A percentile compares a stretch with the other conserved stretches of the same genome.
These are phyloP conservation scores for Chlamydomonas reinhardtii DNA, from an alignment of 163 green algal genomes.

Conservation along the genomic window DNA sequence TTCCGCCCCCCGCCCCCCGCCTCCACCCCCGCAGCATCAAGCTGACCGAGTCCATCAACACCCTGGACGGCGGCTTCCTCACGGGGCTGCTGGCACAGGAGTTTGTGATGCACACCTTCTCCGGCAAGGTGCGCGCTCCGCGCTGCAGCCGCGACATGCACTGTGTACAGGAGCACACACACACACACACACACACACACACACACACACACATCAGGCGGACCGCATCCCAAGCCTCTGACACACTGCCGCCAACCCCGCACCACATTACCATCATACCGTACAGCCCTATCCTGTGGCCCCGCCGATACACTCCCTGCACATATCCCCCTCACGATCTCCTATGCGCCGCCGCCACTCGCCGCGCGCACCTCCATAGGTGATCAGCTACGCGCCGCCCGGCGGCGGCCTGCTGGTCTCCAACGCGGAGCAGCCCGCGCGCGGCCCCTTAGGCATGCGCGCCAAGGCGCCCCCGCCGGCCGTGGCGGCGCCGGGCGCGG, in stretches of 20 bases:
- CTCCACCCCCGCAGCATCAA: constrained; percentile 3
- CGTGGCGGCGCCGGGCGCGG: constrained; percentile 19
- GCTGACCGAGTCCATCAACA: constrained; percentile 73
- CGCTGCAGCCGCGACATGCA: too few species aligned
- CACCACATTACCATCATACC: too few species aligned
- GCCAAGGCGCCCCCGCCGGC: not conserved
- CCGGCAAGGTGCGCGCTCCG: constrained; percentile 66
- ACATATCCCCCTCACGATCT: too few species aligned
- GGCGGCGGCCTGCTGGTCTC: constrained; percentile 52
- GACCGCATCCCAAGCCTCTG: too few species aligned
- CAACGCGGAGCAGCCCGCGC: not conserved
- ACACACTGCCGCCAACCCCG: too few species aligned
- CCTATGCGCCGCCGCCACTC: too few species aligned
- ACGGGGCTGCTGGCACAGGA: constrained; percentile 67
- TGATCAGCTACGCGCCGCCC: constrained; percentile 58
- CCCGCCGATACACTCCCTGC: too few species aligned
- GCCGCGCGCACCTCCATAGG: too few species aligned
- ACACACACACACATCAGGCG: too few species aligned
- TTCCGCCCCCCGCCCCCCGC: not conserved
- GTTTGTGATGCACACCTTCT: constrained; percentile 80
- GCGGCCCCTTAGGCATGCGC: not conserved
- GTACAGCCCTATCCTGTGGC: too few species aligned
- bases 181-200: too few species aligned
- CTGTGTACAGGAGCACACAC: too few species aligned
- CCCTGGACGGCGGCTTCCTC: constrained; percentile 75